These are phyloP conservation scores for Microsporum ferrugineum DNA, from an alignment of 2,329 filamentous ascomycete genomes.

Conservation along the genomic window DNA sequence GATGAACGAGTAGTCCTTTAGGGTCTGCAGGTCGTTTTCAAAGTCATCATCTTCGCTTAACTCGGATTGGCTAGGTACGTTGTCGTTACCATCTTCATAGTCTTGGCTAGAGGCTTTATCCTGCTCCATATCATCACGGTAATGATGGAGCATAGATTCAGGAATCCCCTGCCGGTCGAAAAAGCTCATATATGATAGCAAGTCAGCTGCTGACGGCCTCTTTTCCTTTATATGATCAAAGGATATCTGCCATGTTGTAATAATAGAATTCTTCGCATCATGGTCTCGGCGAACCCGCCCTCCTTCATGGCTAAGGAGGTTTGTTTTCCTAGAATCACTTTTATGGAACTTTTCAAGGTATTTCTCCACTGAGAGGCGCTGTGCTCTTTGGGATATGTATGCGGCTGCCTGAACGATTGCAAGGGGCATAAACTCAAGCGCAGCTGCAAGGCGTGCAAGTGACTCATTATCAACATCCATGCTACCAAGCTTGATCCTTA, in stretches of 20 bases:
- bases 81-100: constrained; percentile 17
- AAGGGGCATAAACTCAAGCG: background rate
- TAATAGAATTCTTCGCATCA: constrained; percentile 21
- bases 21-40: background rate
- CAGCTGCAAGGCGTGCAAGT: background rate
- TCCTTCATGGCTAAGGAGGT: background rate
- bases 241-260: constrained; percentile 26
- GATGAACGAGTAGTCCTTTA: background rate
- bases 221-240: constrained; percentile 20
- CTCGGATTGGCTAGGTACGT: constrained; percentile 16
- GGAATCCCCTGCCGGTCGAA: constrained; percentile 21
- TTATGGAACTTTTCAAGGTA: background rate
- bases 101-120: constrained; percentile 11
- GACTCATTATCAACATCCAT: background rate
- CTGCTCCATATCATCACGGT: constrained; percentile 4
- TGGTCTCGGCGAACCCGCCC: constrained; percentile 14
- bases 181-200: constrained; percentile 24
- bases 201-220: constrained; percentile 15
- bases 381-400: background rate
- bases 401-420: background rate
- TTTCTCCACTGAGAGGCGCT: background rate
- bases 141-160: constrained; percentile 13
- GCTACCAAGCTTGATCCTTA: background rate
- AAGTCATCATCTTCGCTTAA: constrained; percentile 8
- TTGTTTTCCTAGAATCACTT: background rate